Conservation (phyloP, 495 filamentous ascomycete species). For the Chaetomidium leptoderma region DNA sequence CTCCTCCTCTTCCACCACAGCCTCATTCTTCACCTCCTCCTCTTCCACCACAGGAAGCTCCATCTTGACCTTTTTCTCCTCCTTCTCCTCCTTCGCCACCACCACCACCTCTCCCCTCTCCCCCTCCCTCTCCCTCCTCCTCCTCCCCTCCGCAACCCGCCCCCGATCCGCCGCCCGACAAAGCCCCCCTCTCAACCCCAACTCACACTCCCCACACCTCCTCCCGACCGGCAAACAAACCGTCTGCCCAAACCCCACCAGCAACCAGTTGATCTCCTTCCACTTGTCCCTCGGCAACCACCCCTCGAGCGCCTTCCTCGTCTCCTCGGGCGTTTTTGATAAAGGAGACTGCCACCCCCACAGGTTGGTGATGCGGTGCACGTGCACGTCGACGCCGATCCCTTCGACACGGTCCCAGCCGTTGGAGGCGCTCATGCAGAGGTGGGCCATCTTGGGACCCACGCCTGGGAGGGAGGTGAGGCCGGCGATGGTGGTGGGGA, state of each 20-base stretch:
- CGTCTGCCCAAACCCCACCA: constrained; percentile 86
- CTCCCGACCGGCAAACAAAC: constrained; percentile 78
- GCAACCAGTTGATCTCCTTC: constrained; percentile 90
- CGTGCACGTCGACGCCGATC: constrained; percentile 65
- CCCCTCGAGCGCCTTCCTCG: constrained; percentile 66
- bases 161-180: constrained; percentile 67
- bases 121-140: constrained; percentile 29
- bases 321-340: constrained; percentile 81
- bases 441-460: constrained; percentile 95
- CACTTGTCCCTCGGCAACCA: constrained; percentile 86
- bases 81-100: constrained; percentile 25
- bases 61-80: constrained; percentile 25
- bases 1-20: neutral
- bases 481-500: constrained; percentile 74
- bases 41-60: constrained; percentile 25
- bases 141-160: constrained; percentile 48
- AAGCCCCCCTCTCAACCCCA: constrained; percentile 66
- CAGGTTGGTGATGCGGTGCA: constrained; percentile 88
- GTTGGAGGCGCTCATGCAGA: constrained; percentile 64
- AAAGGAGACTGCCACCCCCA: constrained; percentile 79
- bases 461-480: constrained; percentile 83
- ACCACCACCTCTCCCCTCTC: constrained; percentile 32
- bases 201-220: constrained; percentile 75
- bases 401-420: constrained; percentile 58
- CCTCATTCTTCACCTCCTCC: constrained; percentile 9